Evolutionary conservation across 257 asterid species (phyloP).

Genomic region (Fraxinus pennsylvanica): DNA sequence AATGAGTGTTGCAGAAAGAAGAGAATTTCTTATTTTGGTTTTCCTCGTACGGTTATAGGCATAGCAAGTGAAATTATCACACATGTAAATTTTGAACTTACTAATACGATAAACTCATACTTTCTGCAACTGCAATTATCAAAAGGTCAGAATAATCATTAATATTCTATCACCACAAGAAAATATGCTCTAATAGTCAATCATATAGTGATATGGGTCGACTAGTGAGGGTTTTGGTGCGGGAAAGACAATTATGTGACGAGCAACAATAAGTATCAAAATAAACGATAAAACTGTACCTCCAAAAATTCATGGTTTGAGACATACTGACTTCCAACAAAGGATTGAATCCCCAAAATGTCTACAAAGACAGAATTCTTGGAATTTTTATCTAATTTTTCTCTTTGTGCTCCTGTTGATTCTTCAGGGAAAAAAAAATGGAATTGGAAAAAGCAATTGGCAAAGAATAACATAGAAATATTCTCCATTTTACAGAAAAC

Average conservation of each 20-base stretch:
- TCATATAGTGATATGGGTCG: no score
- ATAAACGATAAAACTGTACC: conserved; percentile 37
- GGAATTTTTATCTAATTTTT: conserved; percentile 27
- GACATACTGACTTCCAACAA: conserved; percentile 60
- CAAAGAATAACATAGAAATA: not conserved
- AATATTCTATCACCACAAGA: no score
- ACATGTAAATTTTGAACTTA: no score
- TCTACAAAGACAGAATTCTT: conserved; percentile 51
- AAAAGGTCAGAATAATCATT: no score
- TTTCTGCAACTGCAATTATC: no score
- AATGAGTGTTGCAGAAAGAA: no score
- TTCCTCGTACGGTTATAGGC: no score
- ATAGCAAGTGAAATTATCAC: no score
- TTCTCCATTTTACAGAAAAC: not conserved
- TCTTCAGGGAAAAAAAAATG: not conserved
- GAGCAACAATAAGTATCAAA: not conserved
- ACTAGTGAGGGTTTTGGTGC: not conserved
- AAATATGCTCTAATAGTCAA: no score
- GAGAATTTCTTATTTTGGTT: no score
- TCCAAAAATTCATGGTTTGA: conserved; percentile 80
- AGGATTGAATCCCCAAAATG: conserved; percentile 63
- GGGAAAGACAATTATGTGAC: not conserved
- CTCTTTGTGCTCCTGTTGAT: conserved; percentile 38
- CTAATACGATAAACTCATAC: no score
- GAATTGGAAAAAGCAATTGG: not conserved